Evolutionary conservation across 352 stramenopile species (phyloP), one percentile per base, ranked within the genome.

Genomic region (Globisporangium nagaii): DNA sequence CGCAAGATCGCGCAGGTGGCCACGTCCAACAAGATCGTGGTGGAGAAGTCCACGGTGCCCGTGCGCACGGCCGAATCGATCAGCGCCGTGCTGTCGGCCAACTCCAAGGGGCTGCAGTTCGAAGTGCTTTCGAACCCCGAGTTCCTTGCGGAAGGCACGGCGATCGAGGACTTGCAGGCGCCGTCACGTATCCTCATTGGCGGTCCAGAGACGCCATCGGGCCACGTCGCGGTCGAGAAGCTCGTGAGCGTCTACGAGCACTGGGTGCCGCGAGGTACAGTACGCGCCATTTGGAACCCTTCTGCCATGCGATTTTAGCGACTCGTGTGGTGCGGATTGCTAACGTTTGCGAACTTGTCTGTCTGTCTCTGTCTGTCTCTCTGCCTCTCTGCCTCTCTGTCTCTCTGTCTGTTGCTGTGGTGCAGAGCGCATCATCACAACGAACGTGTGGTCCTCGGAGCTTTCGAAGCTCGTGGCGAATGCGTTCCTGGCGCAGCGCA

Each of bases 401-500:
- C 11, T 20, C 9, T 44, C 12, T 10, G 5, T 6, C 20, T 44
- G 24, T 37, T 13, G n/a, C n/a, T 46, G 27, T 17, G 28, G 79
- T 95, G 20, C 56, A 94, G 82, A 95, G 31, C 69, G 68, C 36
- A 99, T 99, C 61, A 85, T 99, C 46, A 99, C 96, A 17, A 99
- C 96, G 15, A 99, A 99, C 70, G 86, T 99, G 34, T 99, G 97
- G 97, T 99, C 96, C 0, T 99, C 97, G 19, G 97, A 99, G 76
- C 86, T 99, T 28, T 98, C 95, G 44, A 99, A 99, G 78, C 93
- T 99, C 53, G 97, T 99, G 22, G 96, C 97, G 27, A 99, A 99
- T 75, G 97, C 97, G 32, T 99, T 99, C 75, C 73, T 99, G 53
- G 97, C 97, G 4, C 97, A 99, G 79, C 84, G 97, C 32, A 98